These are phyloP conservation scores for Penicillium tannophilum DNA, from an alignment of 495 filamentous ascomycete species.

Conservation along the genomic window DNA sequence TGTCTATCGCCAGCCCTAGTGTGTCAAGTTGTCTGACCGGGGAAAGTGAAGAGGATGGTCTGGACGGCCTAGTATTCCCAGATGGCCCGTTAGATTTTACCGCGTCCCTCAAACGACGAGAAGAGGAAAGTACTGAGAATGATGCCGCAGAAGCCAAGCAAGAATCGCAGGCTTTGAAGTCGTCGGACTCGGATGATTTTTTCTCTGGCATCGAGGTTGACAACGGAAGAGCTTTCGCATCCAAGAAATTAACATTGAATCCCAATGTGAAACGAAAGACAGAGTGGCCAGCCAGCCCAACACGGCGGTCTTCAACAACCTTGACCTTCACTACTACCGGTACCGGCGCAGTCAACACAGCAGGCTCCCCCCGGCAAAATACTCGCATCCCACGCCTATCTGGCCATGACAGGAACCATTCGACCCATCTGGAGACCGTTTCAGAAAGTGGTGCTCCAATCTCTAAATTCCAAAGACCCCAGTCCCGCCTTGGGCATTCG, in stretches of 20 bases:
- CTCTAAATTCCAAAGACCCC: constrained; percentile 57
- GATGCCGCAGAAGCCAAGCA: constrained; percentile 30
- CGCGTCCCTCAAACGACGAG: constrained; percentile 70
- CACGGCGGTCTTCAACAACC: constrained; percentile 75
- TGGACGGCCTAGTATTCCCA: constrained; percentile 82
- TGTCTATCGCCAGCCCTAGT: constrained; percentile 87
- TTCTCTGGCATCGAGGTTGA: constrained; percentile 87
- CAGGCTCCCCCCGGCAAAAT: constrained; percentile 41
- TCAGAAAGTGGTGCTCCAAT: constrained; percentile 84
- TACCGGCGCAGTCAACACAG: constrained; percentile 56
- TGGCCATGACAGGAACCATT: constrained; percentile 64
- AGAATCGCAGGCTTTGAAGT: constrained; percentile 27
- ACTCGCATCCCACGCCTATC: constrained; percentile 66
- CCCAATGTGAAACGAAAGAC: constrained; percentile 89
- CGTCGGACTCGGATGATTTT: constrained; percentile 72
- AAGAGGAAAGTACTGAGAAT: constrained; percentile 51
- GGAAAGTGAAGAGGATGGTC: constrained; percentile 92
- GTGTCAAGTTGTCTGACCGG: constrained; percentile 84
- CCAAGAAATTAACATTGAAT: constrained; percentile 81
- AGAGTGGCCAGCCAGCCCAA: constrained; percentile 64
- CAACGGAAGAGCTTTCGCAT: constrained; percentile 76
- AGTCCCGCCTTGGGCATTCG: constrained; percentile 67
- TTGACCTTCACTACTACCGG: constrained; percentile 71
- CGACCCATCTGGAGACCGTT: constrained; percentile 82
- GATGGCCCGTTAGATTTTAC: constrained; percentile 79